phyloP scores from a whole-genome alignment of 768 basidiomycete genomes.

The Cystofilobasidium macerans region DNA sequence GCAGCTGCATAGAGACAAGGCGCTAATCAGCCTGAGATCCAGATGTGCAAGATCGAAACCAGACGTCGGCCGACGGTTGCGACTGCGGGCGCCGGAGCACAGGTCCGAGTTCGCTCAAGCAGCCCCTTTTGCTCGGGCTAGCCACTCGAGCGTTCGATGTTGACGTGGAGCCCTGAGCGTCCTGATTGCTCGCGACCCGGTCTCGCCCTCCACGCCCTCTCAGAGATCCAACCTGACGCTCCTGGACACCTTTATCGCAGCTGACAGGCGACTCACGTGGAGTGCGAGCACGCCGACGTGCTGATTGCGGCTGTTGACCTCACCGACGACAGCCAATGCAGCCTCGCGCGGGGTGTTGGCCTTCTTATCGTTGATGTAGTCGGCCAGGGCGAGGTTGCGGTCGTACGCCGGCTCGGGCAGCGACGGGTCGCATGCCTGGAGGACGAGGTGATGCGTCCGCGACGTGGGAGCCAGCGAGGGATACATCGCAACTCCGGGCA shows the following conservation, averaged over 20 bases:
- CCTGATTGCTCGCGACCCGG: too few species aligned
- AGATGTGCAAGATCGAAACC: too few species aligned
- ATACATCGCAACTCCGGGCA: neutral
- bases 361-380: slow-evolving; percentile 86
- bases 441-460: slow-evolving; percentile 28
- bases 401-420: slow-evolving; percentile 84
- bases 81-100: too few species aligned
- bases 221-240: too few species aligned
- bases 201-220: too few species aligned
- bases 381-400: slow-evolving; percentile 82
- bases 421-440: slow-evolving; percentile 75
- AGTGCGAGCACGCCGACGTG: slow-evolving; percentile 81
- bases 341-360: slow-evolving; percentile 96
- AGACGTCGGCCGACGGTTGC: neutral
- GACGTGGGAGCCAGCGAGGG: neutral
- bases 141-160: too few species aligned
- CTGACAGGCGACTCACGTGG: slow-evolving; percentile 36
- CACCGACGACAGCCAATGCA: slow-evolving; percentile 66
- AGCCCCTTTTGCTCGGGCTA: too few species aligned
- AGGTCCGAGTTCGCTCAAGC: too few species aligned
- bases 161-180: too few species aligned
- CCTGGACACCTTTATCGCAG: too few species aligned
- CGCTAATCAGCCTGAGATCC: too few species aligned
- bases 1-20: too few species aligned
- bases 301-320: slow-evolving; percentile 85